These are phyloP conservation scores for Phoma herbarum DNA, from an alignment of 2,329 filamentous ascomycete species.

Conservation along the genomic window DNA sequence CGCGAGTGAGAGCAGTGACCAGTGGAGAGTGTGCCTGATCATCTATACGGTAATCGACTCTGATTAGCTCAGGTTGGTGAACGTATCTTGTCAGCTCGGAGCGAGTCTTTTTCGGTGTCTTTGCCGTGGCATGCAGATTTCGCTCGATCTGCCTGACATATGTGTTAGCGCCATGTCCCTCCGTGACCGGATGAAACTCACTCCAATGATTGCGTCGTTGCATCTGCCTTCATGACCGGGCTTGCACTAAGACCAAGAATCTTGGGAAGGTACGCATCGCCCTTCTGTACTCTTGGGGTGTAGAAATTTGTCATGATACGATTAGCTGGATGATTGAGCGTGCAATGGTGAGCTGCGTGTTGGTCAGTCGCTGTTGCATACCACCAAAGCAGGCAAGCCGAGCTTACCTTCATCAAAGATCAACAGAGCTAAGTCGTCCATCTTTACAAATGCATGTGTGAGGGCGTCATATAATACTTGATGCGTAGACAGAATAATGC, in stretches of 20 bases:
- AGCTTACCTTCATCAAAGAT: constrained; percentile 79
- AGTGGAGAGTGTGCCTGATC: constrained; percentile 19
- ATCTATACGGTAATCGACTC: constrained; percentile 45
- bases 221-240: constrained; percentile 70
- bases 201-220: constrained; percentile 60
- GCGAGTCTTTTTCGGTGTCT: constrained; percentile 73
- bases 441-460: constrained; percentile 74
- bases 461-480: constrained; percentile 79
- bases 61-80: constrained; percentile 68
- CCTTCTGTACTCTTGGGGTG: constrained; percentile 55
- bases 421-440: constrained; percentile 71
- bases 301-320: constrained; percentile 80
- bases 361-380: constrained; percentile 13
- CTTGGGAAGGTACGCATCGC: constrained; percentile 60
- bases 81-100: constrained; percentile 74
- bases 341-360: constrained; percentile 75
- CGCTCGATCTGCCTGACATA: constrained; percentile 65
- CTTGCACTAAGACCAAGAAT: constrained; percentile 85
- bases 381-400: not conserved
- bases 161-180: constrained; percentile 23
- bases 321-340: constrained; percentile 68
- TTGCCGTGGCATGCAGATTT: constrained; percentile 74
- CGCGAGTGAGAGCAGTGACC: constrained; percentile 27
- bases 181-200: constrained; percentile 31
- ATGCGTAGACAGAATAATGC: constrained; percentile 80